Conservation (phyloP, 2,329 filamentous ascomycete genomes). For the Pestalotiopsis sp. region DNA sequence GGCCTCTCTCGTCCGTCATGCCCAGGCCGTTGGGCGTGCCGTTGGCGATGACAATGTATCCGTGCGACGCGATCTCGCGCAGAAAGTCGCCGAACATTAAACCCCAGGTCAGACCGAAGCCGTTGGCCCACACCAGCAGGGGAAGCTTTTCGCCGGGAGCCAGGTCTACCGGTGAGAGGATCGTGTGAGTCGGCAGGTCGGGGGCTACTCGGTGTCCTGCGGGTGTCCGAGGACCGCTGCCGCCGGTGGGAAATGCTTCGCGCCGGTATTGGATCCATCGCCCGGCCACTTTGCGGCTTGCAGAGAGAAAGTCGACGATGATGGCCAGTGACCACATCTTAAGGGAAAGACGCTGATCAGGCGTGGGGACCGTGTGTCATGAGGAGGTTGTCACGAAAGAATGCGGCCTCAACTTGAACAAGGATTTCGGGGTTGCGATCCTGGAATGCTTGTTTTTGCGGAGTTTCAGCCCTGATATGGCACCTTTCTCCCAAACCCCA, state of each 20-base stretch:
- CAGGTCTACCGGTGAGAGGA: background rate
- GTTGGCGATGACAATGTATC: background rate
- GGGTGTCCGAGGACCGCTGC: background rate
- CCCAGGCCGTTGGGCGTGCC: background rate
- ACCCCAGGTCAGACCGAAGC: background rate
- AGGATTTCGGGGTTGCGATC: too few species aligned
- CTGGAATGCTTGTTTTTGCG: too few species aligned
- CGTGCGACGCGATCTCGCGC: constrained; percentile 2
- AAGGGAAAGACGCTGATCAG: background rate
- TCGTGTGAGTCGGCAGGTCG: background rate
- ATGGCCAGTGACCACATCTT: constrained; percentile 4
- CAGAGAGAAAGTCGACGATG: background rate
- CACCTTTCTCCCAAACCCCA: too few species aligned
- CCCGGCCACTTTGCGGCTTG: background rate
- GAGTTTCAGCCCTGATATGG: too few species aligned
- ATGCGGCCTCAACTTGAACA: too few species aligned
- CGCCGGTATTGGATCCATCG: background rate
- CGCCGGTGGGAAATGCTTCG: background rate
- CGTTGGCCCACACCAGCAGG: background rate
- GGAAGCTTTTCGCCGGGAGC: background rate
- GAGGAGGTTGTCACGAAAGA: too few species aligned
- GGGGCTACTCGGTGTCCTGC: background rate
- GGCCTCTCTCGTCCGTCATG: background rate
- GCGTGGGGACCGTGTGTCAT: too few species aligned
- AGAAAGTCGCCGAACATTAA: background rate